phyloP scores from a whole-genome alignment of 169 alveolate genomes.

The Pseudocohnilembus persalinus region DNA sequence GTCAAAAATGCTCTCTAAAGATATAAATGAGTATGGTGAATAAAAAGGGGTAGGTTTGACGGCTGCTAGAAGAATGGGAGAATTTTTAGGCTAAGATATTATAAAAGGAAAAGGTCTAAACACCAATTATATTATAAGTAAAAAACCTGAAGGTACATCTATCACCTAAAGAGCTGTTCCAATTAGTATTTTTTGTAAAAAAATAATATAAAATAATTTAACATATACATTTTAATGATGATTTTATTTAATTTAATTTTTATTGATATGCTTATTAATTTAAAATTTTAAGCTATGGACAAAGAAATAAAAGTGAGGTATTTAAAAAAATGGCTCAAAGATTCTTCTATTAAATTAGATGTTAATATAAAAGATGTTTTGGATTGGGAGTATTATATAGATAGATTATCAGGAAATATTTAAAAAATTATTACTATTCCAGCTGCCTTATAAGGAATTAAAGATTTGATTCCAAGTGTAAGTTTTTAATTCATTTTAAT shows the following conservation, averaged over 20 bases:
- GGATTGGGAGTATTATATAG: constrained; percentile 97
- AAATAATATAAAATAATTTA: too few relatives aligned
- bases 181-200: constrained; percentile 81
- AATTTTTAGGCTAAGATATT: constrained; percentile 86
- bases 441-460: constrained; percentile 94
- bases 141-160: constrained; percentile 92
- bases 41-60: constrained; percentile 94
- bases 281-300: constrained; percentile 54
- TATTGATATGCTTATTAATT: constrained; percentile 2
- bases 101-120: constrained; percentile 83
- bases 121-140: constrained; percentile 90
- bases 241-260: too few relatives aligned
- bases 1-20: constrained; percentile 88
- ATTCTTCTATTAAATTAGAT: constrained; percentile 62
- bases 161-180: constrained; percentile 97
- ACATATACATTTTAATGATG: too few relatives aligned
- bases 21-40: constrained; percentile 91
- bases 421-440: constrained; percentile 94
- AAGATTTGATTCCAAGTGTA: constrained; percentile 90
- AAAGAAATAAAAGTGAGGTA: constrained; percentile 80
- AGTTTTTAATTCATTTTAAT: too few relatives aligned
- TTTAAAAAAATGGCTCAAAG: constrained; percentile 83
- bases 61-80: constrained; percentile 94
- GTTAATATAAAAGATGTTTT: constrained; percentile 90
- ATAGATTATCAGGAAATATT: constrained; percentile 92